phyloP scores from a whole-genome alignment of 2,329 filamentous ascomycete species.

The Aspergillus glaucus region DNA sequence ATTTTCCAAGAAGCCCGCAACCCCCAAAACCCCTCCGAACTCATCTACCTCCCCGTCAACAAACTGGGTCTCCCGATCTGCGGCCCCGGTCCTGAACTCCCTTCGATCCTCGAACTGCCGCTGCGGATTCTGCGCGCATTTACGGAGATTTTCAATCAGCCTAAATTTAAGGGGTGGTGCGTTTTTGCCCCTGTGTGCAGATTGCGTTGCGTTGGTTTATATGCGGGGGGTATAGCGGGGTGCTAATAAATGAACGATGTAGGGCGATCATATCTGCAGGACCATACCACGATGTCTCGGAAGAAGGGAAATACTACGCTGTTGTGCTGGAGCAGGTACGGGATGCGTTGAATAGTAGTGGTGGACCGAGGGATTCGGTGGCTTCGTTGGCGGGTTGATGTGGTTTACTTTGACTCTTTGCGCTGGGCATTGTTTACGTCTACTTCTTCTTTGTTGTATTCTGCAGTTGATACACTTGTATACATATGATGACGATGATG shows the following conservation, averaged over 20 bases:
- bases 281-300: conserved; percentile 30
- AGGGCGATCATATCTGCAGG: conserved; percentile 31
- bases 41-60: conserved; percentile 29
- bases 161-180: conserved; percentile 34
- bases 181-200: conserved; percentile 1
- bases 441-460: neutral
- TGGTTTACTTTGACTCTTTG: neutral
- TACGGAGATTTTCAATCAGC: conserved; percentile 34
- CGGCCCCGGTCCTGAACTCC: conserved; percentile 25
- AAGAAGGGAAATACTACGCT: conserved; percentile 33
- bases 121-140: conserved; percentile 29
- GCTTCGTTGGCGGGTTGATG: neutral
- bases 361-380: neutral
- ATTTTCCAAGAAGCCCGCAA: conserved; percentile 34
- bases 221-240: neutral
- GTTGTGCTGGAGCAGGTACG: conserved; percentile 28
- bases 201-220: neutral
- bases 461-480: neutral
- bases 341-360: neutral
- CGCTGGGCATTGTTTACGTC: neutral
- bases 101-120: conserved; percentile 30
- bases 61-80: conserved; percentile 31
- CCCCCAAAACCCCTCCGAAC: conserved; percentile 21
- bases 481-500: neutral
- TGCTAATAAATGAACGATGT: neutral